phyloP scores from a whole-genome alignment of 352 stramenopile species.

The Phytophthora citricola region DNA sequence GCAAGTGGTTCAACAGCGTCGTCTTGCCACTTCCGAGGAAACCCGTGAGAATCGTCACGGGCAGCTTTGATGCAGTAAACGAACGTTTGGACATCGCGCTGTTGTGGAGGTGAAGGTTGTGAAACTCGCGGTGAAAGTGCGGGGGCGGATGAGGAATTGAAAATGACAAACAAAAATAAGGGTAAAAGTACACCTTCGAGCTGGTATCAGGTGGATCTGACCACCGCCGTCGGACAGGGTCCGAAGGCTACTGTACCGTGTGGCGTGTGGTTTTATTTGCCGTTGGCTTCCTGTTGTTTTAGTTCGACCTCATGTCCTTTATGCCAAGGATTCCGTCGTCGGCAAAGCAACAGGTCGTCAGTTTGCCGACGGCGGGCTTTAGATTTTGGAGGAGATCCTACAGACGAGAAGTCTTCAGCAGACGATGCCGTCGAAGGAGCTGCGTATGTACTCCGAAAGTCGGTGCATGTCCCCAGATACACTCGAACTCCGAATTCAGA shows the following conservation, averaged over 20 bases:
- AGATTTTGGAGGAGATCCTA: too few relatives aligned
- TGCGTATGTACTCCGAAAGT: too few relatives aligned
- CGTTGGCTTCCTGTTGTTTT: too few relatives aligned
- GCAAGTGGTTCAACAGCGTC: slow-evolving; percentile 95
- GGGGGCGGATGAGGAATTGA: slow-evolving; percentile 23
- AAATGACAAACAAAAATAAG: slow-evolving; percentile 22
- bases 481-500: neutral
- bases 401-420: too few relatives aligned
- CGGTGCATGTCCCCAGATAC: too few relatives aligned
- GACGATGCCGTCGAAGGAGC: too few relatives aligned
- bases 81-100: slow-evolving; percentile 44
- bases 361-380: slow-evolving; percentile 1
- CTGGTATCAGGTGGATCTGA: slow-evolving; percentile 10
- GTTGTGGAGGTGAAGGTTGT: slow-evolving; percentile 16
- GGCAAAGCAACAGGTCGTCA: slow-evolving; percentile 2
- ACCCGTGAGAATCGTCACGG: slow-evolving; percentile 93
- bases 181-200: neutral
- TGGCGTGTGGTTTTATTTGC: too few relatives aligned
- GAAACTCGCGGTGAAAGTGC: slow-evolving; percentile 2
- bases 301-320: neutral
- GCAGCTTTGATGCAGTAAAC: slow-evolving; percentile 44
- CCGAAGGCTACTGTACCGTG: neutral
- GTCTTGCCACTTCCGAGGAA: slow-evolving; percentile 96
- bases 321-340: slow-evolving; percentile 7
- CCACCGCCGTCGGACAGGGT: slow-evolving; percentile 28